Percentiles rank a stretch among this genome's conserved stretches.
Evolutionary conservation across 805 yeast genomes (phyloP).

Genomic region (Brettanomyces naardenensis): DNA sequence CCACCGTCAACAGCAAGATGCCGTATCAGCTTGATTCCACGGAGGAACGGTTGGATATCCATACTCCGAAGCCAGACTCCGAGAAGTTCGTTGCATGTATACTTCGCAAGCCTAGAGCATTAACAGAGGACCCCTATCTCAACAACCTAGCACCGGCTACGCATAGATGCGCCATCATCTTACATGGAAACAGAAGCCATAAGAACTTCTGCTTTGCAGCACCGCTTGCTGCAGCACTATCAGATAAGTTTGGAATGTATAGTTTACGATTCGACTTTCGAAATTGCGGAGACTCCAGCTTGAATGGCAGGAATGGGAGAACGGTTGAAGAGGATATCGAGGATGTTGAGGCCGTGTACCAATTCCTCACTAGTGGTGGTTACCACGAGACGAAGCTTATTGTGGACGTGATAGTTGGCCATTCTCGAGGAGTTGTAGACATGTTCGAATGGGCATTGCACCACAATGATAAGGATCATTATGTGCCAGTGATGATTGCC

Average conservation of each 20-base stretch:
- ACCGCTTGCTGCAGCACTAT: slow-evolving; percentile 49
- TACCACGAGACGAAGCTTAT: slow-evolving; percentile 33
- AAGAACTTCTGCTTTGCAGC: slow-evolving; percentile 71
- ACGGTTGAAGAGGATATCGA: slow-evolving; percentile 54
- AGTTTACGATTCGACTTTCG: slow-evolving; percentile 79
- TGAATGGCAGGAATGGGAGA: slow-evolving; percentile 50
- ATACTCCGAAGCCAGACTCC: slow-evolving; percentile 6
- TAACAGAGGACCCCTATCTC: slow-evolving; percentile 8
- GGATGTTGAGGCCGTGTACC: slow-evolving; percentile 48
- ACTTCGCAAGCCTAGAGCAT: slow-evolving; percentile 14
- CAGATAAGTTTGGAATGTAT: slow-evolving; percentile 50
- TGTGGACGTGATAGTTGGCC: slow-evolving; percentile 58
- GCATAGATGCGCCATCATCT: slow-evolving; percentile 37
- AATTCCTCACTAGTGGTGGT: slow-evolving; percentile 22
- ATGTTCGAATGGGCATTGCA: slow-evolving; percentile 63
- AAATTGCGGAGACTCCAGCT: slow-evolving; percentile 66
- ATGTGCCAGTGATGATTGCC: slow-evolving; percentile 59
- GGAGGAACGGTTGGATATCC: slow-evolving; percentile 9
- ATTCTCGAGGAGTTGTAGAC: slow-evolving; percentile 74
- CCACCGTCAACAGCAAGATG: too few species aligned
- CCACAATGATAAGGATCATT: slow-evolving; percentile 25
- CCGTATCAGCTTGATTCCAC: slow-evolving; percentile 9
- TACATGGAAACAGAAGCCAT: slow-evolving; percentile 88
- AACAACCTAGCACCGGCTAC: slow-evolving; percentile 11
- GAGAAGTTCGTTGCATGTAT: slow-evolving; percentile 11